These are phyloP conservation scores for Blastobotrys ciferrii DNA, from an alignment of 1,139 yeast species.

Conservation along the genomic window DNA sequence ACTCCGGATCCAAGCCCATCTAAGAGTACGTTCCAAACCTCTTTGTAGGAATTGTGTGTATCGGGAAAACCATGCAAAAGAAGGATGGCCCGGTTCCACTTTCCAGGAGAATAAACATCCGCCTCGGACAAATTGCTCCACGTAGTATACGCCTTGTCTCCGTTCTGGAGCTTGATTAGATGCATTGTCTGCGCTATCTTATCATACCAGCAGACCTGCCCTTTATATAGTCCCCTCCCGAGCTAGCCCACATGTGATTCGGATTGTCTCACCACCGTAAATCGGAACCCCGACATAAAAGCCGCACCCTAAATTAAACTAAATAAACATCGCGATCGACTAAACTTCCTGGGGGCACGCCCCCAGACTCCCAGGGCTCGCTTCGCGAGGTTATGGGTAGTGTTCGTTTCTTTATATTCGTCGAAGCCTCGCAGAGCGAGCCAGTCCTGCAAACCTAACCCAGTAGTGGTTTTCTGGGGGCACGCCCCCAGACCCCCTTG, in stretches of 20 bases:
- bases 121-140: neutral
- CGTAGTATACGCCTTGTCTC: neutral
- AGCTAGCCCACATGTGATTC: neutral
- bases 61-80: slow-evolving; percentile 34
- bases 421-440: no score
- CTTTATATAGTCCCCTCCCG: neutral
- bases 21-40: slow-evolving; percentile 8
- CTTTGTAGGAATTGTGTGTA: slow-evolving; percentile 24
- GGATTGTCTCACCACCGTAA: no score
- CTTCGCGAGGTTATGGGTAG: no score
- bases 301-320: no score
- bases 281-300: no score
- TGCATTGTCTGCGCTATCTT: neutral
- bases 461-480: no score
- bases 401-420: no score
- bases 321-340: no score
- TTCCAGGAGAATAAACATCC: slow-evolving; percentile 2
- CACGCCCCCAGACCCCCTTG: no score
- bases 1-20: neutral
- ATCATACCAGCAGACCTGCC: neutral
- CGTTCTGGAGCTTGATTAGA: neutral
- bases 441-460: no score
- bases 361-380: no score
- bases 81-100: slow-evolving; percentile 19
- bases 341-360: no score